phyloP scores from a whole-genome alignment of 495 filamentous ascomycete genomes.

The Hyaloscypha hepaticicola region DNA sequence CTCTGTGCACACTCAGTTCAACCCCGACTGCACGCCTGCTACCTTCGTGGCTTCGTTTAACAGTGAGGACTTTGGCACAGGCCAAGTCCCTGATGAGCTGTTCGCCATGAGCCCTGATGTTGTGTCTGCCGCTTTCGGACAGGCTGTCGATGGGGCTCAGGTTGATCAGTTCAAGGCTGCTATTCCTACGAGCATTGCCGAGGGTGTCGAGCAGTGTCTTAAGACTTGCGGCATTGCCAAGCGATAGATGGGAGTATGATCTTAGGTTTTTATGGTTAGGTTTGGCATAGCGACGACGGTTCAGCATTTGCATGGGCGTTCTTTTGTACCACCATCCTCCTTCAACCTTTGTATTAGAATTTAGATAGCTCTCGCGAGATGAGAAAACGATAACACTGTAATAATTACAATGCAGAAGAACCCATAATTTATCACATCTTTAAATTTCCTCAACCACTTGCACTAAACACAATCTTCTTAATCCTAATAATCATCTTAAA shows the following conservation, averaged over 20 bases:
- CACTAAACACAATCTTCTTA: too few species aligned
- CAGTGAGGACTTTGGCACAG: conserved; percentile 42
- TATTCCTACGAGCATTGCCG: conserved; percentile 38
- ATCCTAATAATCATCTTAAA: too few species aligned
- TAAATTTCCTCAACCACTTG: too few species aligned
- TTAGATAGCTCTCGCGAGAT: not conserved
- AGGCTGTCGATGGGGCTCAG: conserved; percentile 35
- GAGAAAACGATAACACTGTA: not conserved
- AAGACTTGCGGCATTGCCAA: conserved; percentile 20
- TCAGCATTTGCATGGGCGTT: conserved; percentile 3
- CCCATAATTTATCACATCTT: too few species aligned
- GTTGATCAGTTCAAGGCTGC: conserved; percentile 36
- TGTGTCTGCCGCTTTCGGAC: conserved; percentile 35
- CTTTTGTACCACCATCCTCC: not conserved
- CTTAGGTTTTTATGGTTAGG: not conserved
- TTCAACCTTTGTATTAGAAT: too few species aligned
- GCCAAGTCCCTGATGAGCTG: conserved; percentile 32
- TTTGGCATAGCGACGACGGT: not conserved
- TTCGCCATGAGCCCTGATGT: conserved; percentile 39
- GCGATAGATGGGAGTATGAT: not conserved
- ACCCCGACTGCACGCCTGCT: conserved; percentile 42
- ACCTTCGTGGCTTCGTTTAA: conserved; percentile 43
- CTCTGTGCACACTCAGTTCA: conserved; percentile 47
- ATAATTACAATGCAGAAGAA: not conserved
- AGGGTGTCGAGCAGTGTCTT: conserved; percentile 29